Conservation (phyloP, 495 filamentous ascomycete genomes). For the Pseudevernia furfuracea region DNA sequence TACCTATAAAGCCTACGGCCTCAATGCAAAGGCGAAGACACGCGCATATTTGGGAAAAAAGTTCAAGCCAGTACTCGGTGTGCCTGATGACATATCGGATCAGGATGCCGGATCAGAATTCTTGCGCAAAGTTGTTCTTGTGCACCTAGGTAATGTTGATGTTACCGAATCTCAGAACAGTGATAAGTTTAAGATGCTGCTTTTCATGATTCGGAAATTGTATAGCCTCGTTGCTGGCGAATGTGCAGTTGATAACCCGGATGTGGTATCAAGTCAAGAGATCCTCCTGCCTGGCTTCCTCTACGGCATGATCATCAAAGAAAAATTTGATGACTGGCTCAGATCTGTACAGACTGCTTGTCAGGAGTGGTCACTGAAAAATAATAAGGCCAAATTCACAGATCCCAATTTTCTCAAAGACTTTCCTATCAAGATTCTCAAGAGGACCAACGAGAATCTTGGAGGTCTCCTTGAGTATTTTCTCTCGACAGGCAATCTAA, state of each 20-base stretch:
- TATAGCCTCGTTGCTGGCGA: conserved; percentile 89
- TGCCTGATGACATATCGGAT: conserved; percentile 70
- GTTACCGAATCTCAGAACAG: conserved; percentile 72
- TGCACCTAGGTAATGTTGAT: conserved; percentile 75
- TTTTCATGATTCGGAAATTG: conserved; percentile 94
- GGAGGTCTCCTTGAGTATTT: conserved; percentile 87
- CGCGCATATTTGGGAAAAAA: conserved; percentile 78
- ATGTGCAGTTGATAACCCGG: conserved; percentile 87
- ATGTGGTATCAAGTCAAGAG: conserved; percentile 92
- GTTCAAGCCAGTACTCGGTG: conserved; percentile 76
- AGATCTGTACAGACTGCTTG: conserved; percentile 51
- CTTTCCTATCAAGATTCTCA: conserved; percentile 67
- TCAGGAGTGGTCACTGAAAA: conserved; percentile 64
- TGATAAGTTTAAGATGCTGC: conserved; percentile 89
- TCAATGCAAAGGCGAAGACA: conserved; percentile 71
- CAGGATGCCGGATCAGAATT: conserved; percentile 87
- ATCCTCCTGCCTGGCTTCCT: conserved; percentile 86
- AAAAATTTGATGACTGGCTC: conserved; percentile 83
- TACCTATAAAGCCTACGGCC: conserved; percentile 81
- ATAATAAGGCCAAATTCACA: conserved; percentile 55
- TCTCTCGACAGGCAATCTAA: conserved; percentile 87
- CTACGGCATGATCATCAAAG: conserved; percentile 92
- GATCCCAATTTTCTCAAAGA: conserved; percentile 67
- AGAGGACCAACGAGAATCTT: conserved; percentile 77
- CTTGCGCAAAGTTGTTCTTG: conserved; percentile 77